Evolutionary conservation across 148 eudicot genomes (phyloP).

Genomic region (Heliamphora exappendiculata): DNA sequence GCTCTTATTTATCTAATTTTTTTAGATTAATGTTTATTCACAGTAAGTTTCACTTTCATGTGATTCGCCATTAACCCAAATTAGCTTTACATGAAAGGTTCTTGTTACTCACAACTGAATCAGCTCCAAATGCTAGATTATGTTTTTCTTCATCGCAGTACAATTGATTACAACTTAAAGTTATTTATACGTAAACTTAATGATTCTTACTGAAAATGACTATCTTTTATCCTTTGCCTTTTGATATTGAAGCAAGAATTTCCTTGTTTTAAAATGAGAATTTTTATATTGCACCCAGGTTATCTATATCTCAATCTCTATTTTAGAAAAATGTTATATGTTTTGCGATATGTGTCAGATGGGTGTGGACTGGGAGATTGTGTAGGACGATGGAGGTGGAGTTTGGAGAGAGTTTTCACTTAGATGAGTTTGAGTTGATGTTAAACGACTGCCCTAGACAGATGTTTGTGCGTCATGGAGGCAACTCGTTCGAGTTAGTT

Average conservation of each 20-base stretch:
- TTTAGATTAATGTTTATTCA: background rate
- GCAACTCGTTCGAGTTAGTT: too few relatives aligned
- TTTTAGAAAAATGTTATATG: too few relatives aligned
- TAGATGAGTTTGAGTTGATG: too few relatives aligned
- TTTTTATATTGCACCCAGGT: too few relatives aligned
- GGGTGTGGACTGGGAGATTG: too few relatives aligned
- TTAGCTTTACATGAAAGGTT: background rate
- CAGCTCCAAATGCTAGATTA: background rate
- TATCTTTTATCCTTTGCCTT: background rate
- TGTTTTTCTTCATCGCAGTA: background rate
- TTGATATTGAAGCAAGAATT: background rate
- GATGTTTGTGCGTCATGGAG: too few relatives aligned
- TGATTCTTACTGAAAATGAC: background rate
- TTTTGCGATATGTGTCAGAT: too few relatives aligned
- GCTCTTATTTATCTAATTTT: conserved; percentile 9
- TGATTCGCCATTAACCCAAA: background rate
- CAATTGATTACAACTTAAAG: background rate
- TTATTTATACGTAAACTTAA: background rate
- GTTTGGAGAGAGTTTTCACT: too few relatives aligned
- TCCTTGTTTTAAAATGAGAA: too few relatives aligned
- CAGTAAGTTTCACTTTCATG: background rate
- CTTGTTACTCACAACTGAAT: background rate
- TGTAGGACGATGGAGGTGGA: too few relatives aligned
- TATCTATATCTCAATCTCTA: too few relatives aligned
- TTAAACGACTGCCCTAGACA: too few relatives aligned